Evolutionary conservation across 495 filamentous ascomycete species (phyloP), one percentile per base, ranked within the genome.

Genomic region (Podospora didyma): DNA sequence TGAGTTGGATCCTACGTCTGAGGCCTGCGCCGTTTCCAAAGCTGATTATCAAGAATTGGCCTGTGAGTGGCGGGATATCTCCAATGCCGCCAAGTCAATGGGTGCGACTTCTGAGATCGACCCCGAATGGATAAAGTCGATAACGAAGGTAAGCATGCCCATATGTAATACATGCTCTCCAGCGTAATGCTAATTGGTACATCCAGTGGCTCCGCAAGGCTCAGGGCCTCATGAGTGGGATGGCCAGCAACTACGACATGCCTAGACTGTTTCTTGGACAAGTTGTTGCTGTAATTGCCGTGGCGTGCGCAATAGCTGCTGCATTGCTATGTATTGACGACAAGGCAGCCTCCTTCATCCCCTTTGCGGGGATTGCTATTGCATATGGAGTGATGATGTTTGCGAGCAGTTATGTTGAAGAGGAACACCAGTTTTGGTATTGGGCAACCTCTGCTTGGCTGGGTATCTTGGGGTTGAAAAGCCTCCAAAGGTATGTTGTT

Each of bases 351-450:
- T 59, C 64, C 12, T 51, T 72, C n/a, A 39, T 56, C 17, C 67
- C 69, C 0, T 61, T 74, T 46, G 28, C 62, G 53, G 44, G 67
- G 10, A 74, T 82, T 6, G 72, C 82, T 1, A 9, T 86, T 1
- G 66, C 81, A 0, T 96, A 96, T 67, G 83, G 86, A 10, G 67
- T 80, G 28, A 92, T 96, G 87, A 97, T 97, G 91, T 97, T 97
- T 72, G 92, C 92, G 26, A 96, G 89, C 69, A 96, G 92, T 67
- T 97, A 91, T 66, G 90, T 99, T 22, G 94, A 99, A 67, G 94
- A 99, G 70, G 94, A 99, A 67, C 94, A 97, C 22, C 88, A 97
- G 59, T 96, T 96, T 70, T 99, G 94, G 94, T 97, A 97, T 69
- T 96, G 92, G 92, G 67, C 82, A 17, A 83, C 87, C 12, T 86